A percentile compares a stretch with the other conserved stretches of the same genome.
Conservation (phyloP, 495 filamentous ascomycete genomes). For the Usnea hakonensis region DNA sequence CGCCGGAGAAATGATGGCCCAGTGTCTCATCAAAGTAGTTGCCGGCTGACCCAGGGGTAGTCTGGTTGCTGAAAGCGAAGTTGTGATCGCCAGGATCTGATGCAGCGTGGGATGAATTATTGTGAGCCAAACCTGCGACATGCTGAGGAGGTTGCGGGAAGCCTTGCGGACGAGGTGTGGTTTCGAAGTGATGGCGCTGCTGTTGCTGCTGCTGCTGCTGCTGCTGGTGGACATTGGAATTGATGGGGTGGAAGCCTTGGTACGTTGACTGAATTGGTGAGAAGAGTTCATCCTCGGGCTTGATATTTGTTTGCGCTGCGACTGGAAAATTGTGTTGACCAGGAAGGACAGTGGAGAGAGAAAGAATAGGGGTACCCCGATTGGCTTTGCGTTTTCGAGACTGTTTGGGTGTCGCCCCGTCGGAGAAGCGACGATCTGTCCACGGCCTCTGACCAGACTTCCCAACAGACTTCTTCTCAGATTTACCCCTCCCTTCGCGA, state of each 20-base stretch:
- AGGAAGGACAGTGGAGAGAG: constrained; percentile 14
- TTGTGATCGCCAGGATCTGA: constrained; percentile 9
- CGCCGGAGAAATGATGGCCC: constrained; percentile 5
- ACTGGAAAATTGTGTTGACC: constrained; percentile 18
- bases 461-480: constrained; percentile 12
- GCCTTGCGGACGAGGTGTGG: constrained; percentile 10
- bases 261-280: constrained; percentile 16
- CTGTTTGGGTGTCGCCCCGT: constrained; percentile 16
- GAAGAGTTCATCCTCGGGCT: constrained; percentile 19
- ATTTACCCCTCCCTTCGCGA: constrained; percentile 13
- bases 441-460: constrained; percentile 7
- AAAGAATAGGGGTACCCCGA: constrained; percentile 15
- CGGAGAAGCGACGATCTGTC: constrained; percentile 21
- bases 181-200: constrained; percentile 11
- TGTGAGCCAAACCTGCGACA: constrained; percentile 1
- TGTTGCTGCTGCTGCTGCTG: constrained; percentile 4
- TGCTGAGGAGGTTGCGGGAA: constrained; percentile 15
- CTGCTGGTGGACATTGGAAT: constrained; percentile 5
- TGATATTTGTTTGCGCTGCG: constrained; percentile 13
- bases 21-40: constrained; percentile 18
- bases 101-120: constrained; percentile 3
- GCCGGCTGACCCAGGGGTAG: constrained; percentile 6
- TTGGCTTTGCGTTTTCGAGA: constrained; percentile 14
- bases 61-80: constrained; percentile 16
- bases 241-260: constrained; percentile 15